Evolutionary conservation across 768 basidiomycete species (phyloP).

Genomic region (Dentipellis sp.): DNA sequence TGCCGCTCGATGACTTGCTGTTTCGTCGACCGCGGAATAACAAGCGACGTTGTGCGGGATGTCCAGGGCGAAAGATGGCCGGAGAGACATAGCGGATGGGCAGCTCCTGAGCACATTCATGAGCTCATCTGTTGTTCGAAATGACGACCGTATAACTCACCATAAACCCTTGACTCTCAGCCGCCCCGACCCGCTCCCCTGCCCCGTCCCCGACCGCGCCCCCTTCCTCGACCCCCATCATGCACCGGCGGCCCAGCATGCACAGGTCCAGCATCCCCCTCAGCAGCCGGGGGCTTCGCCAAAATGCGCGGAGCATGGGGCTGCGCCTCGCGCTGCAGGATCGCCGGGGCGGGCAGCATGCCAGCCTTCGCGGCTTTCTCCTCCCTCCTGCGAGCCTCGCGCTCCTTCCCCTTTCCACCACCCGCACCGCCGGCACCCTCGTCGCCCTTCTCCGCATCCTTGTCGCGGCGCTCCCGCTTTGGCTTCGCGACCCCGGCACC

Average conservation of each 20-base stretch:
- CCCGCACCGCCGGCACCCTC: constrained; percentile 12
- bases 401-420: background rate
- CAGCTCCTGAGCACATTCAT: background rate
- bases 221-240: background rate
- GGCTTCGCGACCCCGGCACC: constrained; percentile 46
- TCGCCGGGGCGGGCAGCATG: constrained; percentile 14
- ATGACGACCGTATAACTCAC: background rate
- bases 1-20: no score
- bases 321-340: constrained; percentile 18
- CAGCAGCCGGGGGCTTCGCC: background rate
- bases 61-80: no score
- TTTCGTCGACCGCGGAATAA: no score
- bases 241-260: background rate
- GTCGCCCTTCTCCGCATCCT: constrained; percentile 23
- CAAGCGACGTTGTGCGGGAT: no score
- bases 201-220: background rate
- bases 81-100: no score
- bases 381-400: constrained; percentile 2
- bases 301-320: background rate
- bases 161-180: background rate
- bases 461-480: constrained; percentile 15
- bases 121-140: background rate
- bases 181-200: background rate
- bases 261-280: background rate
- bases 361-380: constrained; percentile 1